Percentiles rank a stretch among this genome's conserved stretches.
These are phyloP conservation scores for Fusarium graminum DNA, from an alignment of 2,329 filamentous ascomycete species.

Conservation along the genomic window DNA sequence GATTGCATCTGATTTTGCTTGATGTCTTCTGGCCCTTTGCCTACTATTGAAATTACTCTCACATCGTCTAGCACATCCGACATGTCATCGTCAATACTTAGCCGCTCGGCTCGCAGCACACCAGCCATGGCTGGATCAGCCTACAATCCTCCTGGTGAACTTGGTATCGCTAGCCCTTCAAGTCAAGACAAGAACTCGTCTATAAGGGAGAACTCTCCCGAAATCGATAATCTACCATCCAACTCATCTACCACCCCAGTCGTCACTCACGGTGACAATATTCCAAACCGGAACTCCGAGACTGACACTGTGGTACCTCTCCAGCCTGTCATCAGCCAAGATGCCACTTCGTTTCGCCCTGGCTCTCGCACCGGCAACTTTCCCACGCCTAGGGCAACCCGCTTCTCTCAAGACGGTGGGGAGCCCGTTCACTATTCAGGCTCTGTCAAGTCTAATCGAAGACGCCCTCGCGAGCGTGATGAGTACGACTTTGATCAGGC, in stretches of 20 bases:
- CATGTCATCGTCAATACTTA: constrained; percentile 42
- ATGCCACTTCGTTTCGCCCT: constrained; percentile 35
- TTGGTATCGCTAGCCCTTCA: constrained; percentile 15
- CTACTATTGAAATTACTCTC: constrained; percentile 37
- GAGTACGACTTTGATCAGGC: constrained; percentile 46
- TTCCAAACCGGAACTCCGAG: constrained; percentile 28
- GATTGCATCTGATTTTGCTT: constrained; percentile 13
- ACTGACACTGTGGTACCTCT: constrained; percentile 42
- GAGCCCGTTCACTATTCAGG: constrained; percentile 43
- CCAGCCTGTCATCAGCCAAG: constrained; percentile 39
- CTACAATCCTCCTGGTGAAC: constrained; percentile 42
- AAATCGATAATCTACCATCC: constrained; percentile 15
- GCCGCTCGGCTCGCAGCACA: constrained; percentile 46
- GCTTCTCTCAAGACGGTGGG: constrained; percentile 43
- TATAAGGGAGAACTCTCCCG: constrained; percentile 24
- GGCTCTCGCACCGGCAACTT: constrained; percentile 39
- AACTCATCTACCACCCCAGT: constrained; percentile 25
- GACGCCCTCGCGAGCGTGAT: constrained; percentile 40
- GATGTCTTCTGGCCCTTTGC: constrained; percentile 35
- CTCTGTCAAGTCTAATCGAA: constrained; percentile 41
- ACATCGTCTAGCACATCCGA: constrained; percentile 24
- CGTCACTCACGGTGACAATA: constrained; percentile 25
- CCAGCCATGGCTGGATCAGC: constrained; percentile 36
- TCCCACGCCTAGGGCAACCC: constrained; percentile 27
- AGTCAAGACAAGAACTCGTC: constrained; percentile 32